Percentiles rank a stretch among this genome's conserved stretches.
Conservation (phyloP, 805 yeast genomes). For the Cyberlindnera lachancei region DNA sequence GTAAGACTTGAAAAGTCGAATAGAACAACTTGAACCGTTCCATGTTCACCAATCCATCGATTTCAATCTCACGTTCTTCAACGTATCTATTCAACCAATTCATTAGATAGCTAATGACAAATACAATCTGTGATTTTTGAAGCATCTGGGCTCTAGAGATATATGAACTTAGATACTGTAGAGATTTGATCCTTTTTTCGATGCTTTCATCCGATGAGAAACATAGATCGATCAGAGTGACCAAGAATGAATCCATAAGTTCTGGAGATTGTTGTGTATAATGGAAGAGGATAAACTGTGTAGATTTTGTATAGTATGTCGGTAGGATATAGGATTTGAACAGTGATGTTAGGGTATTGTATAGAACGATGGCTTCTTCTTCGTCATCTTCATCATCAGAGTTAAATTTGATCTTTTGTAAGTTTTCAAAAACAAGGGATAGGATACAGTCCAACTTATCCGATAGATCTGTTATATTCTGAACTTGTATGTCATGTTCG, state of each 20-base stretch:
- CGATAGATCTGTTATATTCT: constrained; percentile 45
- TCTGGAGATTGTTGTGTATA: constrained; percentile 77
- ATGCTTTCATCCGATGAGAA: constrained; percentile 60
- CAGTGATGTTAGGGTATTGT: constrained; percentile 64
- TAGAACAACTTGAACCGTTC: constrained; percentile 84
- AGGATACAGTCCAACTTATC: constrained; percentile 68
- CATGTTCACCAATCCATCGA: constrained; percentile 66
- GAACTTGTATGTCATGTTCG: constrained; percentile 19
- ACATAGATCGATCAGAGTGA: constrained; percentile 74
- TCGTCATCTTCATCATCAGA: constrained; percentile 45
- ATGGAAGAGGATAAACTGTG: constrained; percentile 78
- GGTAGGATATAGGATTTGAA: constrained; percentile 82
- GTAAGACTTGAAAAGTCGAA: constrained; percentile 82
- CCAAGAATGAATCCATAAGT: constrained; percentile 77
- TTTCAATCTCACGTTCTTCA: constrained; percentile 78
- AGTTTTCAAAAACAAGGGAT: constrained; percentile 43
- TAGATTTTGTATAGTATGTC: constrained; percentile 84
- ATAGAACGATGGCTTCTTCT: constrained; percentile 53
- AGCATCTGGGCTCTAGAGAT: constrained; percentile 79
- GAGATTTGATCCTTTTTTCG: constrained; percentile 76
- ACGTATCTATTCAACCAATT: constrained; percentile 82
- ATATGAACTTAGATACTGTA: constrained; percentile 87
- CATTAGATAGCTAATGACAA: constrained; percentile 73
- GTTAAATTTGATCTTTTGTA: constrained; percentile 26
- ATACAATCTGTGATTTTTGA: constrained; percentile 63